These are phyloP conservation scores for Citrus maxima DNA, from an alignment of 345 rosid species.

Conservation along the genomic window DNA sequence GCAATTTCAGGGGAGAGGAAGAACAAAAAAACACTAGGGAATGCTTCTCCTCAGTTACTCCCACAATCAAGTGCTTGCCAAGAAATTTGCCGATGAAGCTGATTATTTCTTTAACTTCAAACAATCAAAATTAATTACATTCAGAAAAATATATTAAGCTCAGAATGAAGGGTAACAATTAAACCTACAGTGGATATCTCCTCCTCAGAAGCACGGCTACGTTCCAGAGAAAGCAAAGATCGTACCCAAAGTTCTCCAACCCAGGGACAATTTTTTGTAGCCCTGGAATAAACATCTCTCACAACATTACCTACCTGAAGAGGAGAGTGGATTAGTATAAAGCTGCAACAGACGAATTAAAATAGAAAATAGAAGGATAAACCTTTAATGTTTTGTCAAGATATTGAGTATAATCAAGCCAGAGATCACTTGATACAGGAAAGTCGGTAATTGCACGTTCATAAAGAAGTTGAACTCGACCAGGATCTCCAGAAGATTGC, in stretches of 20 bases:
- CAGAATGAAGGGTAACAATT: constrained; percentile 6
- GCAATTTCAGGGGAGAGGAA: too few relatives aligned
- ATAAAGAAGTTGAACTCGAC: constrained; percentile 77
- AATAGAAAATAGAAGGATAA: constrained; percentile 8
- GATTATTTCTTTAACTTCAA: neutral
- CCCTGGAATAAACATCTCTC: constrained; percentile 70
- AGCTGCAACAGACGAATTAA: neutral
- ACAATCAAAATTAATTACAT: neutral
- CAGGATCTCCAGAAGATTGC: constrained; percentile 75
- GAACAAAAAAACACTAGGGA: too few relatives aligned
- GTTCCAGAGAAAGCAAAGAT: constrained; percentile 64
- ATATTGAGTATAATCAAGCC: constrained; percentile 79
- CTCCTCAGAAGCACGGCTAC: constrained; percentile 51
- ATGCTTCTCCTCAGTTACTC: too few relatives aligned
- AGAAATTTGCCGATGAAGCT: neutral
- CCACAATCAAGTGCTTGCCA: too few relatives aligned
- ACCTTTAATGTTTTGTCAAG: constrained; percentile 92
- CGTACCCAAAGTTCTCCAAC: constrained; percentile 84
- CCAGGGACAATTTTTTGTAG: constrained; percentile 86
- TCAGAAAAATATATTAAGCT: neutral
- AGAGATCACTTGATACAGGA: constrained; percentile 80
- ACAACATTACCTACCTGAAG: constrained; percentile 70
- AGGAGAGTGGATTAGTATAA: constrained; percentile 24
- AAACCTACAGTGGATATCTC: constrained; percentile 67
- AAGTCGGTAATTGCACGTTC: constrained; percentile 84